A percentile compares a stretch with the other conserved stretches of the same genome.
phyloP scores from a whole-genome alignment of 2,329 filamentous ascomycete genomes.

The Alternaria ethzedia region DNA sequence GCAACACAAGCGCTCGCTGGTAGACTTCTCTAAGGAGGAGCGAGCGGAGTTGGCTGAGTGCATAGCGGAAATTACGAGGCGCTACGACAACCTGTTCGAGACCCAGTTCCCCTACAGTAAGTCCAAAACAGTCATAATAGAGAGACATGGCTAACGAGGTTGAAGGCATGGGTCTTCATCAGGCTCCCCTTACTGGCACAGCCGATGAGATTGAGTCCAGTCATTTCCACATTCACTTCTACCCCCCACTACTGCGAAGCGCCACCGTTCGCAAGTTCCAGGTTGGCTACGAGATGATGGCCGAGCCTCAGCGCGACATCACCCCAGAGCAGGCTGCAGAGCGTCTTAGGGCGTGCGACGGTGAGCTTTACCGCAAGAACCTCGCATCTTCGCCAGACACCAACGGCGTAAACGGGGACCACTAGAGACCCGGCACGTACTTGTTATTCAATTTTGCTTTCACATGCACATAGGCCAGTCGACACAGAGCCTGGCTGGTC shows the following conservation, averaged over 20 bases:
- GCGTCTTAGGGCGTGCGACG: conserved; percentile 75
- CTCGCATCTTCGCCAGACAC: conserved; percentile 18
- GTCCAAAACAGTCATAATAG: conserved; percentile 32
- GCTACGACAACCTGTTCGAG: conserved; percentile 97
- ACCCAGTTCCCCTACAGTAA: conserved; percentile 93
- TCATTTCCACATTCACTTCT: conserved; percentile 97
- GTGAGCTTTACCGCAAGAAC: conserved; percentile 80
- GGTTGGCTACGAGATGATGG: conserved; percentile 95
- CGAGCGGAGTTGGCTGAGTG: conserved; percentile 77
- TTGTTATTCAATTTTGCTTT: neutral
- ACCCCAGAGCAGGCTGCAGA: conserved; percentile 94
- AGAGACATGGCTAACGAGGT: conserved; percentile 9
- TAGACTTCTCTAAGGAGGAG: conserved; percentile 79
- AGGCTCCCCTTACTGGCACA: conserved; percentile 84
- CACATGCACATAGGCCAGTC: neutral
- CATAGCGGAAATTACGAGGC: conserved; percentile 83
- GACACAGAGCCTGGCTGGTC: neutral
- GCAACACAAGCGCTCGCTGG: conserved; percentile 80
- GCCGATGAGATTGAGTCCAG: conserved; percentile 84
- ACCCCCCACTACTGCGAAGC: conserved; percentile 88
- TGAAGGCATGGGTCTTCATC: conserved; percentile 87
- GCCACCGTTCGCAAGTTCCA: conserved; percentile 96
- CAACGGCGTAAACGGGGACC: conserved; percentile 24
- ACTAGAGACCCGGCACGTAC: neutral
- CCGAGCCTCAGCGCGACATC: conserved; percentile 97